phyloP scores from a whole-genome alignment of 2,329 filamentous ascomycete genomes.

The Septoria linicola region DNA sequence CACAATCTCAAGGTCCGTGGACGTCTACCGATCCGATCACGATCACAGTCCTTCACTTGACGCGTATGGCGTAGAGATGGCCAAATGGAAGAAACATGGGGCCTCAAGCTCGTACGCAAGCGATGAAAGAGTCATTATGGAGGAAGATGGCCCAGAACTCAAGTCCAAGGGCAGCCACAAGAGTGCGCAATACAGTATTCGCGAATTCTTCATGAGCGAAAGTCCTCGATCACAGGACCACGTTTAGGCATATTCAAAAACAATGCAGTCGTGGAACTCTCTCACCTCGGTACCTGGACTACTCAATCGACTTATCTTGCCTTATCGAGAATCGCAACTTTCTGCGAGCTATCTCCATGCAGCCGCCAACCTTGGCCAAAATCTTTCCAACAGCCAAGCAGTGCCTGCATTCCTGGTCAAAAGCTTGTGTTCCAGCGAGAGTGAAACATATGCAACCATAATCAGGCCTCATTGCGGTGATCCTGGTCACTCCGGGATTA shows the following conservation, averaged over 20 bases:
- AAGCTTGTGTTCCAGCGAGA: no score
- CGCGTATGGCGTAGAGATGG: conserved; percentile 17
- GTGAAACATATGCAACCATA: no score
- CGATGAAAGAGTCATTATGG: conserved; percentile 20
- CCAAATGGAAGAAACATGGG: conserved; percentile 12
- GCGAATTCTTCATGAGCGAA: conserved; percentile 8
- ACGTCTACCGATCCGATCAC: conserved; percentile 12
- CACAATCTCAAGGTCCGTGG: conserved; percentile 17
- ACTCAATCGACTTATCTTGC: no score
- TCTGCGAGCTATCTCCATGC: no score
- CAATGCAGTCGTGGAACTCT: no score
- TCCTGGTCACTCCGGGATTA: no score
- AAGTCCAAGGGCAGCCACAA: conserved; percentile 14
- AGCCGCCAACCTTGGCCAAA: no score
- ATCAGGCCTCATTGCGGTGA: no score
- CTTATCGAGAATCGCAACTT: no score
- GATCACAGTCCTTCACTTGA: not conserved
- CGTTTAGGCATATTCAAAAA: conserved; percentile 1
- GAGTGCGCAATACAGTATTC: conserved; percentile 9
- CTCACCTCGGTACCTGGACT: no score
- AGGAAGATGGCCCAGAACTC: conserved; percentile 5
- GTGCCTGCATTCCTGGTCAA: no score
- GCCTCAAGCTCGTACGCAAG: conserved; percentile 16
- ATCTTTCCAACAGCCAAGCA: no score
- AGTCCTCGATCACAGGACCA: conserved; percentile 14